Percentiles rank a stretch among this genome's conserved stretches.
Evolutionary conservation across 495 filamentous ascomycete genomes (phyloP).

Genomic region (Pseudomonodictys pantanalensis): DNA sequence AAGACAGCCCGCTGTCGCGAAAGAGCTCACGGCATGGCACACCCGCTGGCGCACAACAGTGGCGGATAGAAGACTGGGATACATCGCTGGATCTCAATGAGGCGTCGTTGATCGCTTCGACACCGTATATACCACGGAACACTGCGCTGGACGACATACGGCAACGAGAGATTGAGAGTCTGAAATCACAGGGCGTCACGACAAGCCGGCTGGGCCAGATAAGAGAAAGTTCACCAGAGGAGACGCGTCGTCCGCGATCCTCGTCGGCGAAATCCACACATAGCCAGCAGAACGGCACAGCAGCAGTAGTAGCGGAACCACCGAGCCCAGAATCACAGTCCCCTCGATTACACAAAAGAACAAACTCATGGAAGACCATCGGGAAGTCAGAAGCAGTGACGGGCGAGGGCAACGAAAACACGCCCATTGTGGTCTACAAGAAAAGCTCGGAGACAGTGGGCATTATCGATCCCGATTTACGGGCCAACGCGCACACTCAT

Average conservation of each 20-base stretch:
- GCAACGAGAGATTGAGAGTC: conserved; percentile 56
- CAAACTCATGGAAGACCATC: conserved; percentile 26
- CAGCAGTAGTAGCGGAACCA: conserved; percentile 15
- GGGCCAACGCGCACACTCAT: conserved; percentile 29
- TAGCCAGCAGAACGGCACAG: not conserved
- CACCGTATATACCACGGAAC: conserved; percentile 53
- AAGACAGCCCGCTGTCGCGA: conserved; percentile 44
- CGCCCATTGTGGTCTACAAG: conserved; percentile 54
- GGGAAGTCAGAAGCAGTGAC: conserved; percentile 30
- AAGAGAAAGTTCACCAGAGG: conserved; percentile 50
- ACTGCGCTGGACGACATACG: conserved; percentile 55
- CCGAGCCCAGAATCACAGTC: not conserved
- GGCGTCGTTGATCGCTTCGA: conserved; percentile 60
- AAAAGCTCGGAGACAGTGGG: conserved; percentile 36
- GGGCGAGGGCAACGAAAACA: conserved; percentile 46
- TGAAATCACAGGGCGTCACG: conserved; percentile 58
- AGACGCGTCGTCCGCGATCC: conserved; percentile 40
- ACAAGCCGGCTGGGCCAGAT: conserved; percentile 58
- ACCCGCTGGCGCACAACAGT: conserved; percentile 47
- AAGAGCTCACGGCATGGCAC: conserved; percentile 35
- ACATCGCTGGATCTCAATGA: conserved; percentile 63
- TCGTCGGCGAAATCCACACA: conserved; percentile 26
- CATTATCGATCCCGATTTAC: conserved; percentile 23
- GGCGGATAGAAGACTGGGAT: conserved; percentile 55
- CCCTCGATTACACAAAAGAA: conserved; percentile 27